Evolutionary conservation across 2,329 filamentous ascomycete genomes (phyloP).

Genomic region (Fusarium continuum): DNA sequence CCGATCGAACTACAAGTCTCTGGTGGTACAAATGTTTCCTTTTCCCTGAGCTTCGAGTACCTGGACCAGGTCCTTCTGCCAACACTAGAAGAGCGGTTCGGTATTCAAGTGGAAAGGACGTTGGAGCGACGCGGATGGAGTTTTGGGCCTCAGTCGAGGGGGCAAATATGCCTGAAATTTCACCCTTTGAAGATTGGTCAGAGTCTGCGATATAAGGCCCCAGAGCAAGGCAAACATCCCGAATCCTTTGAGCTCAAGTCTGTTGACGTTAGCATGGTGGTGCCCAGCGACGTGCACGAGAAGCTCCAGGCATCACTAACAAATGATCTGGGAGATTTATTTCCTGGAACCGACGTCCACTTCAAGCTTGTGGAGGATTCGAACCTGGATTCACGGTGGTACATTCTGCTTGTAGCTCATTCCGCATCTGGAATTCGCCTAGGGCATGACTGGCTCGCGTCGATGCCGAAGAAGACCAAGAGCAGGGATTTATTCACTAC

Average conservation of each 20-base stretch:
- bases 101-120: constrained; percentile 56
- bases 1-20: constrained; percentile 61
- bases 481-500: constrained; percentile 45
- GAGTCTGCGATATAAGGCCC: constrained; percentile 49
- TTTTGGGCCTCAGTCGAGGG: constrained; percentile 52
- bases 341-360: constrained; percentile 55
- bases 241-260: constrained; percentile 51
- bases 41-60: constrained; percentile 69
- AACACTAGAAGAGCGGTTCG: constrained; percentile 60
- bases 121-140: constrained; percentile 63
- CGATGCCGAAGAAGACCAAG: constrained; percentile 53
- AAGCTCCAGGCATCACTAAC: constrained; percentile 53
- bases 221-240: constrained; percentile 33
- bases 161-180: constrained; percentile 56
- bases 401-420: constrained; percentile 65
- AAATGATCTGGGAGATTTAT: constrained; percentile 52
- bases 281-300: constrained; percentile 56
- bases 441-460: constrained; percentile 57
- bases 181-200: constrained; percentile 47
- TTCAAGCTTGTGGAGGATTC: constrained; percentile 63
- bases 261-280: constrained; percentile 62
- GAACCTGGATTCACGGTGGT: constrained; percentile 60
- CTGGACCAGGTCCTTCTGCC: constrained; percentile 69
- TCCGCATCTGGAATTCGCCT: constrained; percentile 57
- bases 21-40: constrained; percentile 68